phyloP scores from a whole-genome alignment of 1,284 basidiomycete genomes.

The Ustilago hordei region DNA sequence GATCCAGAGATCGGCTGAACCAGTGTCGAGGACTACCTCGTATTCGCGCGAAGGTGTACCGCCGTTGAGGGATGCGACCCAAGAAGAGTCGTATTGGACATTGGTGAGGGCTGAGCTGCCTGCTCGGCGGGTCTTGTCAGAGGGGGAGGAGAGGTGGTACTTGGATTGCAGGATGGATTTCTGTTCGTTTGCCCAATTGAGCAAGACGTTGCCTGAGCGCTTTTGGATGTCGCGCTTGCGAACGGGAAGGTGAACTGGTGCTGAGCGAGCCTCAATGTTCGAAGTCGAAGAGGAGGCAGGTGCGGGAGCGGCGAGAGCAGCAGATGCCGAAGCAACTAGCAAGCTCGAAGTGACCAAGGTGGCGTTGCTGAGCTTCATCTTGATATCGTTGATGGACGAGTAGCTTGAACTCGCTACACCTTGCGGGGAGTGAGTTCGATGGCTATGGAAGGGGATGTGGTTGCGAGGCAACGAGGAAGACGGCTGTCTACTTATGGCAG shows the following conservation, averaged over 20 bases:
- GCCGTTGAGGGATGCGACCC: constrained; percentile 44
- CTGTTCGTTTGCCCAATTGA: constrained; percentile 53
- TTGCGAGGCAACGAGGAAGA: not conserved
- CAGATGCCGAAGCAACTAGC: constrained; percentile 28
- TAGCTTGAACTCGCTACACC: not conserved
- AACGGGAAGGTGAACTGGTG: constrained; percentile 36
- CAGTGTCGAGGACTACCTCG: constrained; percentile 58
- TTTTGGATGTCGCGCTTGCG: constrained; percentile 26
- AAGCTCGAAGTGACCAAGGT: constrained; percentile 31
- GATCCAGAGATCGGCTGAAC: constrained; percentile 57
- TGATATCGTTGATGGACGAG: not conserved
- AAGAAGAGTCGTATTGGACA: constrained; percentile 55
- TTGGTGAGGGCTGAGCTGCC: constrained; percentile 40
- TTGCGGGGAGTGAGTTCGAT: not conserved
- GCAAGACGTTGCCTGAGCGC: constrained; percentile 41
- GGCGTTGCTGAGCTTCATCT: constrained; percentile 35
- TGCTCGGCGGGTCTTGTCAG: constrained; percentile 16
- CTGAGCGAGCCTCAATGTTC: not conserved
- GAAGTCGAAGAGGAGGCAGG: constrained; percentile 7
- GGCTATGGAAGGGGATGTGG: not conserved
- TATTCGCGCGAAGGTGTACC: constrained; percentile 44
- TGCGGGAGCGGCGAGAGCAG: constrained; percentile 25
- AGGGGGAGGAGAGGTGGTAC: constrained; percentile 36
- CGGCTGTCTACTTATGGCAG: not conserved
- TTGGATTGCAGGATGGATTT: constrained; percentile 54